These are phyloP conservation scores for Bauhinia variegata DNA, from an alignment of 306 rosid genomes.

Conservation along the genomic window DNA sequence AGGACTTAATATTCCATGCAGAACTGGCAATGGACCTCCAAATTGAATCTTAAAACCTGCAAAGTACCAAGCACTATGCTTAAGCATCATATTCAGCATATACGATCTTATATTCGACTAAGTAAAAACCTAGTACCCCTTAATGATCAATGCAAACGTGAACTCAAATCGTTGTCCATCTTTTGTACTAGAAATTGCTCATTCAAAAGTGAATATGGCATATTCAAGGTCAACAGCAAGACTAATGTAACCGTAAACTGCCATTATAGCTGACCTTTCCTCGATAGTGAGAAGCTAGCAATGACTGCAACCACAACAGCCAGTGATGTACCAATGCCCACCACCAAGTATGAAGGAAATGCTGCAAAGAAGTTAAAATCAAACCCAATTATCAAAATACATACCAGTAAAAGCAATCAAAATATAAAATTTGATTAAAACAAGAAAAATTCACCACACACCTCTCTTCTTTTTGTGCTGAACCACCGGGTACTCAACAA, in stretches of 20 bases:
- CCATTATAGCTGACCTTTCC: slow-evolving; percentile 54
- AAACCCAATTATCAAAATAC: not conserved
- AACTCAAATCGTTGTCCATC: not conserved
- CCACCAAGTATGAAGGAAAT: slow-evolving; percentile 45
- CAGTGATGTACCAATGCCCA: slow-evolving; percentile 63
- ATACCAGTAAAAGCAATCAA: not conserved
- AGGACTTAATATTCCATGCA: slow-evolving; percentile 47
- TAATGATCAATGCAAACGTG: not conserved
- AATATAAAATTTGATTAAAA: not conserved
- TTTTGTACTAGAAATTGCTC: not conserved
- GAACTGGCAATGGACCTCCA: slow-evolving; percentile 48
- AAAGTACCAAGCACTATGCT: slow-evolving; percentile 14
- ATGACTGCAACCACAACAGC: slow-evolving; percentile 56
- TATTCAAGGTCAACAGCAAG: not conserved
- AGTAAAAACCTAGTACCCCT: not conserved
- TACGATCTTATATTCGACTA: not conserved
- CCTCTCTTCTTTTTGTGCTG: slow-evolving; percentile 38
- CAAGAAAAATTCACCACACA: not conserved
- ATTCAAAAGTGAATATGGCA: not conserved
- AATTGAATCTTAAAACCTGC: slow-evolving; percentile 62
- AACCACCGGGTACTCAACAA: slow-evolving; percentile 42
- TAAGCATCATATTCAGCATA: not conserved
- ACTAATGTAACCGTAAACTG: not conserved
- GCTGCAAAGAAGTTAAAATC: slow-evolving; percentile 40
- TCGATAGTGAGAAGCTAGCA: slow-evolving; percentile 54